phyloP scores from a whole-genome alignment of 2,329 filamentous ascomycete species.

The Drechmeria coniospora region DNA sequence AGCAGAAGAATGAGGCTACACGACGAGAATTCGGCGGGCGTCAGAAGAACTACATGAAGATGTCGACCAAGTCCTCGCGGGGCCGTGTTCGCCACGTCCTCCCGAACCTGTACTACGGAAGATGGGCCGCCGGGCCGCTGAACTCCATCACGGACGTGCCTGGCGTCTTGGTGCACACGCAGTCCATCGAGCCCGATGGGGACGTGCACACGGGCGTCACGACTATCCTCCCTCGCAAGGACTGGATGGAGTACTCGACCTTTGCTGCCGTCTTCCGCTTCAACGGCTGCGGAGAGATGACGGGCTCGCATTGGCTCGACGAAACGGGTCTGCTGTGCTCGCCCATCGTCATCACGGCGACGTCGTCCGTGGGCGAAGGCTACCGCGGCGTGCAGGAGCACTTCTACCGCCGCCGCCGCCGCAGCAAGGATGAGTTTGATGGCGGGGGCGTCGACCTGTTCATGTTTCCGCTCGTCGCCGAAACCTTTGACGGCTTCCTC shows the following conservation, averaged over 20 bases:
- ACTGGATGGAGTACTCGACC: slow-evolving; percentile 28
- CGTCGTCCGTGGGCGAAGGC: slow-evolving; percentile 39
- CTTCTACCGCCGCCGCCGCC: slow-evolving; percentile 27
- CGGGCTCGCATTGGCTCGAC: slow-evolving; percentile 43
- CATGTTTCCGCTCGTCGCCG: slow-evolving; percentile 40
- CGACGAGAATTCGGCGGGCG: too few species aligned
- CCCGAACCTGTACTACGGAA: slow-evolving; percentile 26
- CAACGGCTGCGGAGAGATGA: slow-evolving; percentile 50
- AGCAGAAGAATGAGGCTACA: too few species aligned
- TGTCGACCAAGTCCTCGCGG: slow-evolving; percentile 3
- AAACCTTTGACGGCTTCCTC: slow-evolving; percentile 48
- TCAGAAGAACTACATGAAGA: too few species aligned
- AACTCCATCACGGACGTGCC: slow-evolving; percentile 37
- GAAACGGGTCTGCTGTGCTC: slow-evolving; percentile 44
- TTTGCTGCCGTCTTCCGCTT: slow-evolving; percentile 42
- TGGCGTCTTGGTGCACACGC: slow-evolving; percentile 29
- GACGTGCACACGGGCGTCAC: slow-evolving; percentile 34
- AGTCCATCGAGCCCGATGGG: slow-evolving; percentile 21
- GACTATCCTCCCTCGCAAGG: slow-evolving; percentile 27
- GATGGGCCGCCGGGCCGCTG: slow-evolving; percentile 25
- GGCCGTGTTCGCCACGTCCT: slow-evolving; percentile 27
- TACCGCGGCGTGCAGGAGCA: slow-evolving; percentile 45
- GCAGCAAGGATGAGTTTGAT: too few species aligned
- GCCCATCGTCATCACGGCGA: slow-evolving; percentile 45
- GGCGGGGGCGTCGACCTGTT: slow-evolving; percentile 35